Percentiles rank a stretch among this genome's conserved stretches.
These are phyloP conservation scores for Pseudisothecium myosuroides DNA, from an alignment of 225 moss, liverwort and hornwort species.

Conservation along the genomic window DNA sequence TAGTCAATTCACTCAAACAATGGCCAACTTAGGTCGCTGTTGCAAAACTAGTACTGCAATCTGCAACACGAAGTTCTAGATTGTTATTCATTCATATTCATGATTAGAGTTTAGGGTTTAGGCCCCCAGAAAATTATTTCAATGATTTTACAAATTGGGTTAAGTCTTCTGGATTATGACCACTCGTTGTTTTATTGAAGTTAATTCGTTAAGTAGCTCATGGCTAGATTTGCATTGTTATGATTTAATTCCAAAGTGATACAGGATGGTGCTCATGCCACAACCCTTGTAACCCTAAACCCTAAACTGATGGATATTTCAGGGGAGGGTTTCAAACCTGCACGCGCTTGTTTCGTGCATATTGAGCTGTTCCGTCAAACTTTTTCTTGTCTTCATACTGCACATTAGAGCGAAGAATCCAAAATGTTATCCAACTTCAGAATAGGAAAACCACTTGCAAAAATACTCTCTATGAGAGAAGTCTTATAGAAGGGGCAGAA, in stretches of 20 bases:
- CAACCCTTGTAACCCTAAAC: no score
- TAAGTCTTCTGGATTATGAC: neutral
- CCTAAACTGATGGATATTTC: neutral
- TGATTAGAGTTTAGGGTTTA: neutral
- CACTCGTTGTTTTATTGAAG: neutral
- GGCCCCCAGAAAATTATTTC: neutral
- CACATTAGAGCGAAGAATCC: neutral
- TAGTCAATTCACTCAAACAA: neutral
- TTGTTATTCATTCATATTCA: neutral
- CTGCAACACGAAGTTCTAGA: neutral
- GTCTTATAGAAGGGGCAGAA: neutral
- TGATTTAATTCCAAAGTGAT: neutral
- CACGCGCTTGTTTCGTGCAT: conserved; percentile 71
- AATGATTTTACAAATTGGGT: neutral
- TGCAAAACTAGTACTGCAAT: neutral
- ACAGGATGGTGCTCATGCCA: neutral
- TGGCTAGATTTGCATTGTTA: neutral
- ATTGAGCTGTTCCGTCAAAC: conserved; percentile 57
- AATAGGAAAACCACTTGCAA: neutral
- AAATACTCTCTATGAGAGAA: neutral
- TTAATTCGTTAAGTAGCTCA: neutral
- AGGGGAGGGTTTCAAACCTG: conserved; percentile 25
- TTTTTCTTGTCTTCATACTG: conserved; percentile 71
- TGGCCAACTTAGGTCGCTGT: neutral
- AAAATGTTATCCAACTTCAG: neutral